A percentile compares a stretch with the other conserved stretches of the same genome.
Conservation (phyloP, 148 eudicot species). For the Beta vulgaris region DNA sequence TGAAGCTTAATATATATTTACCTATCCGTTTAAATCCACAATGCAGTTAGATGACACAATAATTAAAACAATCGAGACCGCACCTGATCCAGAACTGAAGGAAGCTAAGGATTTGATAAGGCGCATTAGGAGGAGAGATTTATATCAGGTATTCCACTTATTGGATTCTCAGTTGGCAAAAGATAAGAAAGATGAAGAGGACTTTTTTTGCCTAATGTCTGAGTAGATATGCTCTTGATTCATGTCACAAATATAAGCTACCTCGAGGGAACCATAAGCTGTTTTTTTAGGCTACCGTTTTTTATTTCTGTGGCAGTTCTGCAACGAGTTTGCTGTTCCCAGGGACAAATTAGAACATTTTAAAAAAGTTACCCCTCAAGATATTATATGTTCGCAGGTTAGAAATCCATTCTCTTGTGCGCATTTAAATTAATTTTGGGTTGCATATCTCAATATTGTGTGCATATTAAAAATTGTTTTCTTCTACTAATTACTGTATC, state of each 20-base stretch:
- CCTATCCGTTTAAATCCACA: constrained; percentile 5
- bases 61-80: constrained; percentile 70
- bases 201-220: not conserved
- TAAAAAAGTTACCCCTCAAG: constrained; percentile 65
- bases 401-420: not conserved
- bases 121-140: constrained; percentile 66
- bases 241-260: not conserved
- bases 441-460: not conserved
- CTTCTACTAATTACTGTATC: not conserved
- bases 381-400: constrained; percentile 89
- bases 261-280: too few relatives aligned
- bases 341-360: constrained; percentile 65
- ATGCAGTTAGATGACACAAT: constrained; percentile 86
- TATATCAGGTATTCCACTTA: constrained; percentile 48
- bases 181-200: not conserved
- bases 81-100: constrained; percentile 60
- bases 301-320: constrained; percentile 50
- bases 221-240: constrained; percentile 2
- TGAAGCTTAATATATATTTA: not conserved
- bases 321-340: constrained; percentile 87
- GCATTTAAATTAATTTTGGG: not conserved
- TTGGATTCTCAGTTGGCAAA: not conserved
- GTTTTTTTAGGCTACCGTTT: too few relatives aligned
- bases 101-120: constrained; percentile 63
- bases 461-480: not conserved